A percentile compares a stretch with the other conserved stretches of the same genome.
Conservation (phyloP, 495 filamentous ascomycete species). For the Bathelium albidoporum region DNA sequence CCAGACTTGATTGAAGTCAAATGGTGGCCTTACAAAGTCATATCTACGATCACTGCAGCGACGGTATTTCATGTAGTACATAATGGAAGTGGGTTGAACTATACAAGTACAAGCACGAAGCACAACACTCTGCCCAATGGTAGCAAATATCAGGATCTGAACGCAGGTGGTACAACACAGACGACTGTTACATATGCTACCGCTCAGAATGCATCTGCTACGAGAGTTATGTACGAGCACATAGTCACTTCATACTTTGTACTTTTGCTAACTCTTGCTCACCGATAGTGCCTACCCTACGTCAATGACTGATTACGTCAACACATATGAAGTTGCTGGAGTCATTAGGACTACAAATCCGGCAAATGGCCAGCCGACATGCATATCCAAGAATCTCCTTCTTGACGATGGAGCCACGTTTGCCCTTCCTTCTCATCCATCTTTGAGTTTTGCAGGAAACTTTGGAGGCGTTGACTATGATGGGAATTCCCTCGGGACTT, state of each 20-base stretch:
- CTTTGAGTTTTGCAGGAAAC: neutral
- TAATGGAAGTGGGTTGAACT: neutral
- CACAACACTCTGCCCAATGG: neutral
- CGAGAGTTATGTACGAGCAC: neutral
- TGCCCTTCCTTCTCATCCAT: neutral
- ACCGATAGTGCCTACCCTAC: neutral
- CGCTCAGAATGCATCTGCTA: neutral
- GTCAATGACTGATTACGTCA: neutral
- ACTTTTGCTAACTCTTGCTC: neutral
- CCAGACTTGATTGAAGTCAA: neutral
- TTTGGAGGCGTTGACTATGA: neutral
- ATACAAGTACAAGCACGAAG: neutral
- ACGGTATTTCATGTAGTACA: neutral
- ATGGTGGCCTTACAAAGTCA: neutral
- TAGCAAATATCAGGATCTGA: neutral
- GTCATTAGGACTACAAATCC: neutral
- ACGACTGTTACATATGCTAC: neutral
- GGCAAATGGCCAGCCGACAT: neutral
- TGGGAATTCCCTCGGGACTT: neutral
- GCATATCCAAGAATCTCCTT: neutral
- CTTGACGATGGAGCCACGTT: neutral
- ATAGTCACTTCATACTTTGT: neutral
- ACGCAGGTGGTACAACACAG: neutral
- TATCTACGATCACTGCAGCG: neutral
- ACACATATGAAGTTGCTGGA: neutral